Evolutionary conservation across 2,329 filamentous ascomycete species (phyloP), one percentile per base, ranked within the genome.

Genomic region (Sclerotinia minor): DNA sequence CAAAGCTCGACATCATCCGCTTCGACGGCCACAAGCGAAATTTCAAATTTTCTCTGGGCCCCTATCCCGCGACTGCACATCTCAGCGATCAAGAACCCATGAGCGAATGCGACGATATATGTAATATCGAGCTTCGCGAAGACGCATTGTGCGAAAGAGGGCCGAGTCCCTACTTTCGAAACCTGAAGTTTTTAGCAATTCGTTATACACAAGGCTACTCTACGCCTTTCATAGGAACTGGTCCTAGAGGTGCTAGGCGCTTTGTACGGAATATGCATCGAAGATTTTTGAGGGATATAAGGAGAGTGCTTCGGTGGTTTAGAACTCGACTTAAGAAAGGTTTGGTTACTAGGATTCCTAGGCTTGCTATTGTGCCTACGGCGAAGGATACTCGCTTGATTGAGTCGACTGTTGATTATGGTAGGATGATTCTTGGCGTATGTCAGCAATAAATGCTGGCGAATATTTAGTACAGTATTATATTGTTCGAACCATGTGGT

Each of bases 221-320:
- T 9, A 2, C 50, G 0, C 1, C 2, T 7, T 54, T 21, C 19
- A 1, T 9, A 54, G 6, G 1, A 35, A n/a, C 11, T 19, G 2
- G 1, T 13, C 17, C 52, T 13, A 41, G 38, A 54, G 52, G 29
- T 1, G 6, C 9, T 0, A 29, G 32, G 9, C 1, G 13, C 2
- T 54, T 54, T 54, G 52, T 54, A 21, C 52, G 5, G 1, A 19
- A 35, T 9, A 35, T 54, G 21, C 19, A 54, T 35, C 0, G 4
- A 2, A 2, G 21, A 3, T 19, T 54, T 29, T 3, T 0, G 0
- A 1, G 0, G 17, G 29, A 54, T 32, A n/a, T 1, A 54, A 3
- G 2, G 0, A 0, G 2, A 6, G 8, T 21, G 9, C 29, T 19
- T 19, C 1, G 0, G 1, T 54, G 29, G 52, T 54, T 3, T 54